Conservation (phyloP, 306 rosid species). For the apple (Malus domestica) region DNA sequence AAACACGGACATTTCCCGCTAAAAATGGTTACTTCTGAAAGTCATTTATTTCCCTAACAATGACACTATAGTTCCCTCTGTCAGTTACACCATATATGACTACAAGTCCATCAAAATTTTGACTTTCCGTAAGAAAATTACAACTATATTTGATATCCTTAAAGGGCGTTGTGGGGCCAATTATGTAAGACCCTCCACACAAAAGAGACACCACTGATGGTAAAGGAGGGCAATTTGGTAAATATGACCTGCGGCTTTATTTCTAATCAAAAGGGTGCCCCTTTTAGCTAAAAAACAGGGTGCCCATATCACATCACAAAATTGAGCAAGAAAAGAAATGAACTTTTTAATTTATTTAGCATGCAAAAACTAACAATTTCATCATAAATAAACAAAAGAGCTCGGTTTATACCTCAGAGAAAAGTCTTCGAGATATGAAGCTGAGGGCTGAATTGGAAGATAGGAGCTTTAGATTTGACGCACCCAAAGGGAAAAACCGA, state of each 20-base stretch:
- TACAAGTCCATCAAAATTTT: too few relatives aligned
- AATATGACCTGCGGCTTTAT: background rate
- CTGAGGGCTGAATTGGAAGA: slow-evolving; percentile 22
- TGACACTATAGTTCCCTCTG: background rate
- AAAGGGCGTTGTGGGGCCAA: background rate
- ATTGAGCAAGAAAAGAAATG: background rate
- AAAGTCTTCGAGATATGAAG: slow-evolving; percentile 20
- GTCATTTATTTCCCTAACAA: background rate
- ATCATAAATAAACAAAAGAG: background rate
- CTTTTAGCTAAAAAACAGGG: background rate
- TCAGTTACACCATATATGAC: background rate
- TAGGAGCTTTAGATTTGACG: background rate
- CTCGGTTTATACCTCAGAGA: slow-evolving; percentile 28
- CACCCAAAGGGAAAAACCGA: slow-evolving; percentile 3
- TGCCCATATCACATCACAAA: background rate
- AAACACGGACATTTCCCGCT: background rate
- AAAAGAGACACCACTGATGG: background rate
- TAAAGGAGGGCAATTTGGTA: background rate
- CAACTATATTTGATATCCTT: background rate
- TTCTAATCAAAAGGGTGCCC: background rate
- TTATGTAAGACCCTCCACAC: background rate
- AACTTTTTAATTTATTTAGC: background rate
- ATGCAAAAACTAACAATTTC: background rate
- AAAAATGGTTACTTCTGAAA: background rate
- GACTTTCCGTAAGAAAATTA: too few relatives aligned